These are phyloP conservation scores for Mycena vitilis DNA, from an alignment of 768 basidiomycete genomes.

Conservation along the genomic window DNA sequence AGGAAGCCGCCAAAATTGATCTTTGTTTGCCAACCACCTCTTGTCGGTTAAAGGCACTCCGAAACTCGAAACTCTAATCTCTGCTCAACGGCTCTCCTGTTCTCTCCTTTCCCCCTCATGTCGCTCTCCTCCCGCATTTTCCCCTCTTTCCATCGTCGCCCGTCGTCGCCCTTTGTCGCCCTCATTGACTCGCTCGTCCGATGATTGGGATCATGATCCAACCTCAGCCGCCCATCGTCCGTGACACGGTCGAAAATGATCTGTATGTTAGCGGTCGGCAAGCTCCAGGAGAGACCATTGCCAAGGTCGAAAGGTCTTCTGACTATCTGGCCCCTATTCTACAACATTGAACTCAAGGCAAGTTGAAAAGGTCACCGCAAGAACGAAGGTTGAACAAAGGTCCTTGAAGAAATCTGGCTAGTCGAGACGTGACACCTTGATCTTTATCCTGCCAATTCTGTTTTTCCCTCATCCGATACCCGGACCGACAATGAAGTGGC, in stretches of 20 bases:
- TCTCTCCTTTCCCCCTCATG: not conserved
- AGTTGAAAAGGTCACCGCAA: no score
- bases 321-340: no score
- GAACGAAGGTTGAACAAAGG: no score
- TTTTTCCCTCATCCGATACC: no score
- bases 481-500: no score
- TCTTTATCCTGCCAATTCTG: no score
- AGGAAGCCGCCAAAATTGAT: slow-evolving; percentile 17
- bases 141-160: not conserved
- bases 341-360: no score
- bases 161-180: no score
- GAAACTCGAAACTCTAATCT: not conserved
- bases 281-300: no score
- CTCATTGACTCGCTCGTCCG: not conserved
- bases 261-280: slow-evolving; percentile 1
- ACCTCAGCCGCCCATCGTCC: slow-evolving; percentile 14
- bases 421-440: no score
- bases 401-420: no score
- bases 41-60: no score
- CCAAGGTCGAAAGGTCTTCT: not conserved
- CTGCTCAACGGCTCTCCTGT: not conserved
- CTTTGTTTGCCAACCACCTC: not conserved
- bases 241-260: slow-evolving; percentile 10
- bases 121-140: not conserved
- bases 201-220: slow-evolving; percentile 12